Base-by-base conservation (phyloP, 441 rosid species). In the Gossypium davidsonii region DNA sequence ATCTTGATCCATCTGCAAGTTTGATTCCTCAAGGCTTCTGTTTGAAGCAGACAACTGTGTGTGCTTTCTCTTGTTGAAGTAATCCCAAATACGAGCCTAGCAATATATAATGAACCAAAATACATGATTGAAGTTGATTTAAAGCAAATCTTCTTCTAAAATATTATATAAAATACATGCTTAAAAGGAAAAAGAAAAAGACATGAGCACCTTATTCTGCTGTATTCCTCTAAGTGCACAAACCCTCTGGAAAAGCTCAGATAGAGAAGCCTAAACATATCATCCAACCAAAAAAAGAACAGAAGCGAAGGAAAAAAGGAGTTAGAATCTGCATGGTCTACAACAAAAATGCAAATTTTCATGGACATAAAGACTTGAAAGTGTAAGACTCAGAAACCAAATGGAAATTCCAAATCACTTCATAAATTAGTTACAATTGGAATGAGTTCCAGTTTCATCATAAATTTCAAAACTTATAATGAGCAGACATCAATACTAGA, bases 1-100 rank as follows among this genome's bases (percentile, higher is more conserved):
- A 84, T 90, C 80, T 79, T 90, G 96, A 84, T 91, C 91, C 88
- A 83, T 83, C 78, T 85, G 94, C 85, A 94, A 85, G 72, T 74
- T 56, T 11, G 85, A 79, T 60, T 85, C 91, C 79, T 91, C 96
- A 79, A 94, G 73, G 49, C 83, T 85, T 75, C 72, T 72, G 46
- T 78, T 73, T 53, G 86, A 84, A 77, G 71, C 78, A 66, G 60
- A 70, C 87, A 94, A 82, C 57, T 46, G 60, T 57, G 44, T 26
- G 3, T 42, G 71, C 79, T 85, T 91, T 26, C 15, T 72, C 73
- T 82, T 78, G 63, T 81, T 72, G 61, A 86, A 94, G 86, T 80
- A 89, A 79, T 89, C 96, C 91, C 92, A 90, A 73, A 94, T 81
- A 58, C 72, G 82, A 63, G 82, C 85, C 98, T 94, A 56, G 25